Evolutionary conservation across 2,329 filamentous ascomycete species (phyloP).

Genomic region (Fusarium metavorans): DNA sequence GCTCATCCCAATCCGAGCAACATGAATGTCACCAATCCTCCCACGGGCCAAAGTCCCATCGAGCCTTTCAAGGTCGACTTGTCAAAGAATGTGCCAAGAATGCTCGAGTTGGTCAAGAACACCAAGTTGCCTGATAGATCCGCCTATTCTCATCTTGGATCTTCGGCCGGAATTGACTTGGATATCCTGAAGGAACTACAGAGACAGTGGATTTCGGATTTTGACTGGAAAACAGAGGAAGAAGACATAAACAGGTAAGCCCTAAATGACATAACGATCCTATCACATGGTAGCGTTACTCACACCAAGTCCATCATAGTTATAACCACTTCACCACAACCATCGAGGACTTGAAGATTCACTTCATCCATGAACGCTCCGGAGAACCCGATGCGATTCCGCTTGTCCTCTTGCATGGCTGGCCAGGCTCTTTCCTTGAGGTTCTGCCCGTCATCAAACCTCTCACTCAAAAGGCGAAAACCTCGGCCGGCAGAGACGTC

Average conservation of each 20-base stretch:
- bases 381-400: constrained; percentile 48
- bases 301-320: background rate
- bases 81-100: constrained; percentile 11
- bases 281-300: background rate
- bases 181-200: constrained; percentile 18
- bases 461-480: constrained; percentile 1
- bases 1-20: background rate
- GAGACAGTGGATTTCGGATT: constrained; percentile 26
- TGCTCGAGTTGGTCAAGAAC: constrained; percentile 24
- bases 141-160: background rate
- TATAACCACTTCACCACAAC: background rate
- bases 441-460: constrained; percentile 46
- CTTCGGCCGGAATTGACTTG: constrained; percentile 22
- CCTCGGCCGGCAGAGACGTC: background rate
- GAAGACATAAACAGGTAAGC: constrained; percentile 28
- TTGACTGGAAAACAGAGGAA: constrained; percentile 37
- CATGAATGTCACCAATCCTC: background rate
- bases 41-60: background rate
- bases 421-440: constrained; percentile 59
- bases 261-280: background rate
- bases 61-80: constrained; percentile 20
- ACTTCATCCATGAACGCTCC: constrained; percentile 42
- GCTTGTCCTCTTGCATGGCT: constrained; percentile 57
- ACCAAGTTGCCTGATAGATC: constrained; percentile 17
- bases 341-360: constrained; percentile 34